These are phyloP conservation scores for Withania somnifera DNA, from an alignment of 305 asterid species.

Conservation along the genomic window DNA sequence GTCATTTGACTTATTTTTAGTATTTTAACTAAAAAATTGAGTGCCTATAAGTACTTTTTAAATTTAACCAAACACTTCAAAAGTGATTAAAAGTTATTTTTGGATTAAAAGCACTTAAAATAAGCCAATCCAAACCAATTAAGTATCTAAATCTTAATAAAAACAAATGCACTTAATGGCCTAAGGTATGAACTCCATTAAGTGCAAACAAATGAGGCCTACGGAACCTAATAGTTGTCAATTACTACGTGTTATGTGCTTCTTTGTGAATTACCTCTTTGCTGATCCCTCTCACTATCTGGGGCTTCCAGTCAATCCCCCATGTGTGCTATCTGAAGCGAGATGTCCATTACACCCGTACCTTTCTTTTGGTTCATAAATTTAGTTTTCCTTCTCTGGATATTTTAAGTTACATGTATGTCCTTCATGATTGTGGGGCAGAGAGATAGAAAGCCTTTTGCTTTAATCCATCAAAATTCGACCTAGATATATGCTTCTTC, in stretches of 20 bases:
- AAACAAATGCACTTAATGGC: not conserved
- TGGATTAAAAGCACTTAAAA: too few relatives aligned
- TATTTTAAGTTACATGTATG: not conserved
- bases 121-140: too few relatives aligned
- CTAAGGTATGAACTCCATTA: not conserved
- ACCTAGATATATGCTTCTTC: not conserved
- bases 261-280: not conserved
- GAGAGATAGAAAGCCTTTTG: not conserved
- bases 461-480: not conserved
- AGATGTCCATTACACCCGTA: not conserved
- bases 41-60: too few relatives aligned
- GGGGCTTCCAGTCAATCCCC: not conserved
- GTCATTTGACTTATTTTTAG: too few relatives aligned
- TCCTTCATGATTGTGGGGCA: not conserved
- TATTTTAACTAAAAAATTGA: too few relatives aligned
- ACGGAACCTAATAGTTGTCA: not conserved
- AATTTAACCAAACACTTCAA: too few relatives aligned
- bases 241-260: not conserved
- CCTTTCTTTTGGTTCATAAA: not conserved
- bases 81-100: too few relatives aligned
- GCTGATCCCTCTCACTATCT: not conserved
- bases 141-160: too few relatives aligned
- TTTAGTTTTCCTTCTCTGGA: not conserved
- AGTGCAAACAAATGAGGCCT: not conserved
- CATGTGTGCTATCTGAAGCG: not conserved